Evolutionary conservation across 2,329 filamentous ascomycete genomes (phyloP), one percentile per base, ranked within the genome.

Genomic region (Chaetomiaceae sp.): DNA sequence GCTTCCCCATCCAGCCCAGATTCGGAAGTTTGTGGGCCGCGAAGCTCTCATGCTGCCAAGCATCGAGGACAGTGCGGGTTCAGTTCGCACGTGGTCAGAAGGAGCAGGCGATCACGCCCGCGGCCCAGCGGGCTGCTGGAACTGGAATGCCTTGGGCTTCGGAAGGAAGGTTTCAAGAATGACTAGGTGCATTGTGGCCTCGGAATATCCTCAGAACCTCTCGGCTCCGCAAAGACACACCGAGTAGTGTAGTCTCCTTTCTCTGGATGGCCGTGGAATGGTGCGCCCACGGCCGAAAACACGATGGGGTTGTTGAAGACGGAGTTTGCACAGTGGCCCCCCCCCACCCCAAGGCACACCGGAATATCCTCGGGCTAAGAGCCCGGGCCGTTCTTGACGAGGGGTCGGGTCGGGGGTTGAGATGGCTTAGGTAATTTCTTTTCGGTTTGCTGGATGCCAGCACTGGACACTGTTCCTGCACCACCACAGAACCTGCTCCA

Each of bases 381-480:
- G 19, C 23, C 20, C 31, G 14, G 14, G 34, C 40, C 27, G 17
- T 12, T 12, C 14, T 21, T 30, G 33, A 39, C 48, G 48, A 53
- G 48, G 50, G 50, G 40, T 43, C 30, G 35, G 38, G 20, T 37
- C 19, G 30, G 16, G 42, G 14, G 23, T 17, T 4, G 19, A n/a
- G 16, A 19, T 17, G 12, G 58, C 55, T 60, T 57, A 60, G 50
- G 55, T 60, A 60, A 58, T 40, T 50, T 44, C 44, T 40, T 53
- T 33, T 38, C 12, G 23, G 44, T 40, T 51, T 53, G 51, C 51
- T 48, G 49, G 35, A 33, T 51, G 35, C 37, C 55, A 46, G 45
- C 48, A 54, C 44, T 49, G 49, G 52, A 57, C 55, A 56, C 37
- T 31, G 37, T 56, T 50, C 55, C 51, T 53, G n/a, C n/a, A n/a